Percentiles rank a stretch among this genome's conserved stretches.
Conservation (phyloP, 768 basidiomycete species). For the Porpolomopsis calyptriformis region DNA sequence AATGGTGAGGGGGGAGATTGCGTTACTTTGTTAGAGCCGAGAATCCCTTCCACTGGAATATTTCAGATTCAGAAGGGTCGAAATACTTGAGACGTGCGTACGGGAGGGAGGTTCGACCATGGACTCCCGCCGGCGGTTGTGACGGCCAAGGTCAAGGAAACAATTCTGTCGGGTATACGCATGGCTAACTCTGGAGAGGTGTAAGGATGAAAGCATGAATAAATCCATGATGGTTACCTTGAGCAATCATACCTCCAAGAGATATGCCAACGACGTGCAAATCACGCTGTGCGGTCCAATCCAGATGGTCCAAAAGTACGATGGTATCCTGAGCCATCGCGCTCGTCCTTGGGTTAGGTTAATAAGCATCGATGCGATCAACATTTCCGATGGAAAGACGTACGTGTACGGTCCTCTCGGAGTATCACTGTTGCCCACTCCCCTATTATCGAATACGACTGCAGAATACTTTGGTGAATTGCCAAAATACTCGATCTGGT, state of each 20-base stretch:
- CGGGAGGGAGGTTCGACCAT: conserved; percentile 56
- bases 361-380: background rate
- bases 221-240: conserved; percentile 33
- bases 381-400: conserved; percentile 17
- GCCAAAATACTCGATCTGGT: conserved; percentile 57
- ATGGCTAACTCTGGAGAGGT: conserved; percentile 48
- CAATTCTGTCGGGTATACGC: conserved; percentile 55
- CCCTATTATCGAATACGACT: conserved; percentile 78
- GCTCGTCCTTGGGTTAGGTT: conserved; percentile 37
- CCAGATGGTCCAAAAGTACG: conserved; percentile 55
- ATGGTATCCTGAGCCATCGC: conserved; percentile 72
- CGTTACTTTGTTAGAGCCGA: conserved; percentile 25
- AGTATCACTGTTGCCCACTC: conserved; percentile 64
- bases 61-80: background rate
- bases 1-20: background rate
- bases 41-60: conserved; percentile 30
- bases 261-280: conserved; percentile 68
- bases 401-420: conserved; percentile 74
- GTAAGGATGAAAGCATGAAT: background rate
- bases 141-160: conserved; percentile 54
- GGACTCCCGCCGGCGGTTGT: conserved; percentile 55
- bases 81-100: conserved; percentile 20
- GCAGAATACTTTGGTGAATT: conserved; percentile 42
- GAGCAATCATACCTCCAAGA: conserved; percentile 78
- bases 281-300: conserved; percentile 53